Conservation (phyloP, 768 basidiomycete species). For the Daedalea quercina region DNA sequence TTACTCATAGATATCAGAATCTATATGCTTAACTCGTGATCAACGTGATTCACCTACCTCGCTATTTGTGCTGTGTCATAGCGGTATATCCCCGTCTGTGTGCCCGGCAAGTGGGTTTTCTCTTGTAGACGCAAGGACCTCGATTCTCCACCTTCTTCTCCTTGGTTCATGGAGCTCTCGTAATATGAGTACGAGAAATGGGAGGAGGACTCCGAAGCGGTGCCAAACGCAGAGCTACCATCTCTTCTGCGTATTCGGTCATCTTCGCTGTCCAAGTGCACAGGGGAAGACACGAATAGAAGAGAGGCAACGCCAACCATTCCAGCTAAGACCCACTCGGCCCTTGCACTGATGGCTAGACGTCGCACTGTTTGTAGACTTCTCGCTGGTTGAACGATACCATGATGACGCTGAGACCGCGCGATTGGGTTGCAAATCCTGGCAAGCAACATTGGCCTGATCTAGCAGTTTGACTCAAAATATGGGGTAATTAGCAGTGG, state of each 20-base stretch:
- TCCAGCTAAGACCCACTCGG: no score
- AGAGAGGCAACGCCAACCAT: no score
- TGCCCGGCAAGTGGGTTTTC: conserved; percentile 4
- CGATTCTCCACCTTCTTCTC: not conserved
- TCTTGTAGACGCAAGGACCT: conserved; percentile 7
- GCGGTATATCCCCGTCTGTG: conserved; percentile 12
- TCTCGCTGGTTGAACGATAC: no score
- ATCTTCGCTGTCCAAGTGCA: not conserved
- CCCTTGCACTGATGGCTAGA: no score
- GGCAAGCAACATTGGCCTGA: no score
- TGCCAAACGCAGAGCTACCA: not conserved
- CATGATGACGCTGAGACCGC: no score
- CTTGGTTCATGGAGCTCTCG: not conserved
- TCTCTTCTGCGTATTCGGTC: not conserved
- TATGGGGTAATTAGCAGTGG: no score
- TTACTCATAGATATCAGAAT: not conserved
- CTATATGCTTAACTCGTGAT: no score
- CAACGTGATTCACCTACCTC: conserved; percentile 9
- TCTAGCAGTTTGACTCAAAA: no score
- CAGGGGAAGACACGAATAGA: no score
- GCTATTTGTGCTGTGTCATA: conserved; percentile 18
- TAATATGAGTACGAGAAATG: not conserved
- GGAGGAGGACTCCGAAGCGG: not conserved
- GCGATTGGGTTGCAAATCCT: no score
- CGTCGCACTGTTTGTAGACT: no score